These are phyloP conservation scores for Populus hybrid DNA, from an alignment of 441 rosid genomes.

Conservation along the genomic window DNA sequence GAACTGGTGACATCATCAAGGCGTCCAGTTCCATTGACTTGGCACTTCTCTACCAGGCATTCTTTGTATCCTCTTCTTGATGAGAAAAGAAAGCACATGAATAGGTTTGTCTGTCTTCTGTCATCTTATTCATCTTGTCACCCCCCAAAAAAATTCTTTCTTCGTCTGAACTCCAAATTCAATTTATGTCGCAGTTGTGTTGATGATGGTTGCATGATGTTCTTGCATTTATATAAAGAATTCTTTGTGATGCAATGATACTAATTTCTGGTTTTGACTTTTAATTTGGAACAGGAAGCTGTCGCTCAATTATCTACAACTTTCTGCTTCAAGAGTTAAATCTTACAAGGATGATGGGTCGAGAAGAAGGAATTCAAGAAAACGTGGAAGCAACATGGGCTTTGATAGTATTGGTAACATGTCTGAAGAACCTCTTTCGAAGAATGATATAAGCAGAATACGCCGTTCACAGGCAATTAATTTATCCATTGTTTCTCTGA, in stretches of 20 bases:
- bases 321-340: constrained; percentile 58
- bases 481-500: constrained; percentile 14
- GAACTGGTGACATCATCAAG: constrained; percentile 80
- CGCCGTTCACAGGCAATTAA: constrained; percentile 76
- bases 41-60: constrained; percentile 88
- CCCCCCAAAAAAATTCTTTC: background rate
- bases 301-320: constrained; percentile 71
- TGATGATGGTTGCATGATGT: background rate
- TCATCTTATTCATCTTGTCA: background rate
- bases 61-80: constrained; percentile 77
- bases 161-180: background rate
- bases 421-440: constrained; percentile 67
- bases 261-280: constrained; percentile 12
- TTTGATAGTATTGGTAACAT: constrained; percentile 26
- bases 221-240: background rate
- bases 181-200: background rate
- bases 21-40: constrained; percentile 94
- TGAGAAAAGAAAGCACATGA: constrained; percentile 71
- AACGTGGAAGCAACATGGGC: constrained; percentile 43
- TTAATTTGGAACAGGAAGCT: constrained; percentile 64
- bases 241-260: background rate
- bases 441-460: constrained; percentile 71
- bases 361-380: constrained; percentile 68
- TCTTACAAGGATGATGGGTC: constrained; percentile 49
- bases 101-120: constrained; percentile 48